phyloP scores from a whole-genome alignment of 75 land plant genomes.

The Ceratopteris richardii region DNA sequence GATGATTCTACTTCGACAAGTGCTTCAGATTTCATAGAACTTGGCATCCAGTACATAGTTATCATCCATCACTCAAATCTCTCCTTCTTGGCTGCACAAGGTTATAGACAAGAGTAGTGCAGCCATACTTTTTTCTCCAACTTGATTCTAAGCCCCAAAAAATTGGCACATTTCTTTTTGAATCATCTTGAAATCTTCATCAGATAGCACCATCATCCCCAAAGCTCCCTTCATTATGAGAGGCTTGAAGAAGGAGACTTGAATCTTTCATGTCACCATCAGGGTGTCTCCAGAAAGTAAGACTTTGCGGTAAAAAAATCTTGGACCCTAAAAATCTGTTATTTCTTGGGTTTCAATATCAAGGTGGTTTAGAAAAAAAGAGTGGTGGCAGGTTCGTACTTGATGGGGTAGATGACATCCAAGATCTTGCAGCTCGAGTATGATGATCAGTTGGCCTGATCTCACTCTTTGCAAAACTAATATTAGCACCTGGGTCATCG shows the following conservation, averaged over 20 bases:
- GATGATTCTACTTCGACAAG: too few species aligned
- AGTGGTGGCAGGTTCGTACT: neutral
- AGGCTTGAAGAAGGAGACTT: neutral
- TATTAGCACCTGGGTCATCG: slow-evolving; percentile 69
- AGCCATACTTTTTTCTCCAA: too few species aligned
- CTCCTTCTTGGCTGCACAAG: too few species aligned
- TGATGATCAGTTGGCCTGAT: slow-evolving; percentile 30
- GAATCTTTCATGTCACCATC: neutral
- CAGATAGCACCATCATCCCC: neutral
- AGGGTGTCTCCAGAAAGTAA: neutral
- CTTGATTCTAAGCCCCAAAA: too few species aligned
- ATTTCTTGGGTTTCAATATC: neutral
- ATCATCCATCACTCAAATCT: too few species aligned
- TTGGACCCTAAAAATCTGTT: neutral
- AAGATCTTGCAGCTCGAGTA: neutral
- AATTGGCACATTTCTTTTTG: too few species aligned
- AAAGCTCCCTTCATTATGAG: neutral
- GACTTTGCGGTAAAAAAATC: neutral
- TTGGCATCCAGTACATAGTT: too few species aligned
- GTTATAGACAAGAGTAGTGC: too few species aligned
- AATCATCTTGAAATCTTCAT: too few species aligned
- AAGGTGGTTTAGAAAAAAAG: neutral
- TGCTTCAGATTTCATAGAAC: too few species aligned
- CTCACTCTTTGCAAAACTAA: slow-evolving; percentile 74
- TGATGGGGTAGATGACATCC: neutral